phyloP scores from a whole-genome alignment of 495 filamentous ascomycete species.

The Cenococcum geophilum region DNA sequence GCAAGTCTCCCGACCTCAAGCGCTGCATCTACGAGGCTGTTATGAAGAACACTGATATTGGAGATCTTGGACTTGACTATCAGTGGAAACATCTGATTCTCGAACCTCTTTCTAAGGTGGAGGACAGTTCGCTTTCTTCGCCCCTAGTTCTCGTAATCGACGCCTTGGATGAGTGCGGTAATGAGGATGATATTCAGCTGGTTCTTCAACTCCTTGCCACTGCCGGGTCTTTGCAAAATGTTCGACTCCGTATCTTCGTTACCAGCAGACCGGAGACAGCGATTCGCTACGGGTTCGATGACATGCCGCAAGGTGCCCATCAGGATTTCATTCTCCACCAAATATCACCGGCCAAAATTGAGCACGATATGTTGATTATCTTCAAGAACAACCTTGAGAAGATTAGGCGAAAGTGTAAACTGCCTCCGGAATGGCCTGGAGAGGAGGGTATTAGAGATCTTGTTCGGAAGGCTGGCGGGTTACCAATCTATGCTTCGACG shows the following conservation, averaged over 20 bases:
- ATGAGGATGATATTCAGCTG: slow-evolving; percentile 18
- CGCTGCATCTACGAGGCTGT: slow-evolving; percentile 4
- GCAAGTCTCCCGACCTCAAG: background rate
- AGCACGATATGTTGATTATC: slow-evolving; percentile 37
- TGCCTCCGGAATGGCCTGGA: slow-evolving; percentile 39
- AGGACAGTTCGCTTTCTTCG: background rate
- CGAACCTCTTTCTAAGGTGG: background rate
- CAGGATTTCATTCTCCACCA: slow-evolving; percentile 33
- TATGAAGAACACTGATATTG: slow-evolving; percentile 6
- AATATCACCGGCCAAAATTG: slow-evolving; percentile 30
- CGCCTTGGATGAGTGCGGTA: slow-evolving; percentile 36
- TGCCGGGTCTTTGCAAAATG: slow-evolving; percentile 11
- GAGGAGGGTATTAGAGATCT: slow-evolving; percentile 32
- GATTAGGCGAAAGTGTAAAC: background rate
- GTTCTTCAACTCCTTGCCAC: slow-evolving; percentile 33
- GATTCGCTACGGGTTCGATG: slow-evolving; percentile 25
- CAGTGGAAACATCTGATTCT: slow-evolving; percentile 11
- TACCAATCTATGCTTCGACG: slow-evolving; percentile 27
- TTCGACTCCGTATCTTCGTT: slow-evolving; percentile 31
- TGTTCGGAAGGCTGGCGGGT: slow-evolving; percentile 34
- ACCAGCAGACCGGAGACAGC: slow-evolving; percentile 37
- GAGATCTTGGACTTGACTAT: background rate
- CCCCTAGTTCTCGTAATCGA: slow-evolving; percentile 32
- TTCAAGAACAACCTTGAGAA: slow-evolving; percentile 18
- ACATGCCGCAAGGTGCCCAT: slow-evolving; percentile 12